These are phyloP conservation scores for Neurospora sp. DNA, from an alignment of 495 filamentous ascomycete genomes.

Conservation along the genomic window DNA sequence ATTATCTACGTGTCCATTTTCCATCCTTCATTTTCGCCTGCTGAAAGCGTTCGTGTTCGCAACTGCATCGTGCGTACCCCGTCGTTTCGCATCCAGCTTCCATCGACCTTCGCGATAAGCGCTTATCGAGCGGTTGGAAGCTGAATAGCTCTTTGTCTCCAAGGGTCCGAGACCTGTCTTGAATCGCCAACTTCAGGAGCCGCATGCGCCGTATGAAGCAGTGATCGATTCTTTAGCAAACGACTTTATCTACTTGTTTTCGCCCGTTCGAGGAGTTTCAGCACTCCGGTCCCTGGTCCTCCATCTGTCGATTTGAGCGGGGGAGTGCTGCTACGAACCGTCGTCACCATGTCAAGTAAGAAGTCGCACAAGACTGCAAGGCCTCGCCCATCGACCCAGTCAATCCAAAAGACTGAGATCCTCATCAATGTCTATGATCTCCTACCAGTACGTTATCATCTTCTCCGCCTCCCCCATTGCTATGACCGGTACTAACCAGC, in stretches of 20 bases:
- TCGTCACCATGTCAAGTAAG: neutral
- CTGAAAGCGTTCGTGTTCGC: neutral
- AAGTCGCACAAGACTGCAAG: conserved; percentile 32
- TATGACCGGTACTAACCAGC: neutral
- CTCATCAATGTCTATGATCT: conserved; percentile 75
- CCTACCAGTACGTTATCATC: conserved; percentile 45
- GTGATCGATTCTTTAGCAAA: neutral
- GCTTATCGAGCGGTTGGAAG: neutral
- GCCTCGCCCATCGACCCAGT: conserved; percentile 47
- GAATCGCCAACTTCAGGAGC: neutral
- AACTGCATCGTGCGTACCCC: neutral
- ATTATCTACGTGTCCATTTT: neutral
- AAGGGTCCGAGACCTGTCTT: neutral
- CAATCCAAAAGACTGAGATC: conserved; percentile 58
- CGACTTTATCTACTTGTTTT: neutral
- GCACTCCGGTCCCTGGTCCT: neutral
- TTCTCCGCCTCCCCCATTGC: neutral
- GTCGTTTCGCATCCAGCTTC: no score
- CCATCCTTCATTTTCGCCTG: neutral
- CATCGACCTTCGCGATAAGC: neutral
- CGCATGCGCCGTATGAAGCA: neutral
- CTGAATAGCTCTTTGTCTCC: neutral
- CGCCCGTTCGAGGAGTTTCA: neutral
- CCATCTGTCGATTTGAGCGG: neutral
- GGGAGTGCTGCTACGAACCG: neutral